Evolutionary conservation across 2,329 filamentous ascomycete genomes (phyloP), one percentile per base, ranked within the genome.

Genomic region (Sarocladium brachiariae): DNA sequence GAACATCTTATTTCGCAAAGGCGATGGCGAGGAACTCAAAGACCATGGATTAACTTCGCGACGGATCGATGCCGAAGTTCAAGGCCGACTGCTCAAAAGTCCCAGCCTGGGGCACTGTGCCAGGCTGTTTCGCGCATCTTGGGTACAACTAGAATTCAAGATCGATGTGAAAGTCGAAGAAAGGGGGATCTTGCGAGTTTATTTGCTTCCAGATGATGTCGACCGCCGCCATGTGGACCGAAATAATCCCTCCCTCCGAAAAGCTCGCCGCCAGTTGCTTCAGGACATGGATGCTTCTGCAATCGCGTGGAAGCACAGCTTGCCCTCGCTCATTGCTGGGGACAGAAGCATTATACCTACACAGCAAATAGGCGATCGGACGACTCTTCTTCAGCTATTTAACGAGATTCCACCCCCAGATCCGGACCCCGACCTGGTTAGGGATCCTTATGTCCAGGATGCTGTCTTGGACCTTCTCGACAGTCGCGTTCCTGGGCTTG

Each of bases 321-420:
- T 52, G 16, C 55, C 56, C 14, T 30, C 54, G 18, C 50, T 13
- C 14, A 11, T 5, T 7, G 6, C 24, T 31, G 16, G 7, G 25
- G 4, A 8, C 5, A 9, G 9, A 6, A 21, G 5, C 4, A 21
- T 37, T n/a, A 9, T 37, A 10, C 18, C 30, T 25, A 3, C 16
- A 8, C 2, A 3, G 13, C 5, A n/a, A 37, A 19, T 4, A 3
- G n/a, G 19, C 1, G 68, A 77, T 16, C 64, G 74, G 9, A 61
- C 69, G 2, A 84, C 84, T 0, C 66, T 91, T 1, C 78, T 89
- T 45, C 75, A 83, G 24, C 69, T 89, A 43, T 91, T 91, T 72
- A 91, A 91, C 63, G 80, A 70, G 2, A 73, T 91, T 1, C 81
- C 84, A 0, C 87, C 86, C 0, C 87, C 87, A 0, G 62, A 70